phyloP scores from a whole-genome alignment of 768 basidiomycete species.

The Tubosaeta brunneosetosa region DNA sequence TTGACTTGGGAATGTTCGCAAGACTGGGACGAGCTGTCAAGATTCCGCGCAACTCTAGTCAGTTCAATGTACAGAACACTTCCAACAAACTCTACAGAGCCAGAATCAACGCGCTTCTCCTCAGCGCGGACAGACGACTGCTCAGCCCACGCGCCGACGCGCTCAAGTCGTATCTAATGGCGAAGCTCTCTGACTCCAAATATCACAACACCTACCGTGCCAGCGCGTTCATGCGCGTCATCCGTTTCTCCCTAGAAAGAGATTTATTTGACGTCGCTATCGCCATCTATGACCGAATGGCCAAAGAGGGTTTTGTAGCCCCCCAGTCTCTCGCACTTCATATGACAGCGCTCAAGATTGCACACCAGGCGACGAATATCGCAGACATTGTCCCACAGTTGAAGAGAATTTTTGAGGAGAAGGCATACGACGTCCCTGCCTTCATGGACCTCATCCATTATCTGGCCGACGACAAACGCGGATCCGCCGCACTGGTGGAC shows the following conservation, averaged over 20 bases:
- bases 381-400: not conserved
- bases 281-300: slow-evolving; percentile 40
- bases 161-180: slow-evolving; percentile 21
- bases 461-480: slow-evolving; percentile 12
- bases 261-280: slow-evolving; percentile 36
- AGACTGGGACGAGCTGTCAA: slow-evolving; percentile 4
- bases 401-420: slow-evolving; percentile 12
- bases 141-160: slow-evolving; percentile 16
- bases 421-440: slow-evolving; percentile 16
- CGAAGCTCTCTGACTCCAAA: slow-evolving; percentile 17
- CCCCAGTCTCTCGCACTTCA: slow-evolving; percentile 36
- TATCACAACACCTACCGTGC: slow-evolving; percentile 28
- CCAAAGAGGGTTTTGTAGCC: slow-evolving; percentile 35
- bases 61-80: not conserved
- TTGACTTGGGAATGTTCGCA: slow-evolving; percentile 1
- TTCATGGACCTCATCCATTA: slow-evolving; percentile 28
- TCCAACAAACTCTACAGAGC: slow-evolving; percentile 18
- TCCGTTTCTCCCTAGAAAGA: slow-evolving; percentile 39
- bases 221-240: slow-evolving; percentile 35
- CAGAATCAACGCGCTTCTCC: slow-evolving; percentile 24
- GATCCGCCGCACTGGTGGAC: slow-evolving; percentile 16
- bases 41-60: not conserved
- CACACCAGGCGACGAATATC: slow-evolving; percentile 2
- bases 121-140: slow-evolving; percentile 25
- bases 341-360: slow-evolving; percentile 35